Base-by-base conservation (phyloP, 768 basidiomycete species). In the Tricholoma furcatifolium region DNA sequence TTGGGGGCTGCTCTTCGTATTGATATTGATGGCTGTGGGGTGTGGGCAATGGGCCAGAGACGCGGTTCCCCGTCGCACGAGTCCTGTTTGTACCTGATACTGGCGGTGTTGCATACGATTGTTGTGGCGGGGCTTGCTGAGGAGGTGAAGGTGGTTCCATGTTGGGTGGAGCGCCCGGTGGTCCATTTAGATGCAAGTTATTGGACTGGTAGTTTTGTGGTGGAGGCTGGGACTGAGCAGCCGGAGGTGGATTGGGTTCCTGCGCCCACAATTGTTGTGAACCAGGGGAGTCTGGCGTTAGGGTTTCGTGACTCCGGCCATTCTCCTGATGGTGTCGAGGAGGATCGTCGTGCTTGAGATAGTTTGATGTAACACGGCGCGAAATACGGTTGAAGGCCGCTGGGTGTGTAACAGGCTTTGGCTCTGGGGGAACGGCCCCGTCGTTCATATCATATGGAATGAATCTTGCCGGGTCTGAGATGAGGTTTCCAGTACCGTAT, bases 401-500 rank as follows among this genome's bases (percentile, higher is more conserved):
- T 10, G 57, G 60, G 36, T 69, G 69, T 20, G 67, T 35, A 31
- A 56, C 48, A 12, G 56, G 57, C 36, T 57, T 54, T 30, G 60
- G 45, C 31, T 58, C 47, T 42, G 58, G 43, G 2, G 63, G 44
- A 17, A 64, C 56, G 23, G 65, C 53, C 17, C 61, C 59, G 23
- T 65, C 61, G 17, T 61, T 58, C 21, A 63, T 63, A n/a, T 78
- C 73, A 61, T 85, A 88, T 66, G 89, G 85, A 63, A 88, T 77
- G 66, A 91, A 93, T 8, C 77, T 67, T 11, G 88, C 85, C 0
- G 91, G 81, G 51, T 91, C 88, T 0, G 88, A 85, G 46, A 98
- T 92, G 35, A 78, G 66, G 60, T 81, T 84, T 9, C 94, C 96
- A 4, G 94, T 97, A 4, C 92, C 93, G 61, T 91, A 91, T 57